phyloP scores from a whole-genome alignment of 163 green algal species.

The Scenedesmus sp. region DNA sequence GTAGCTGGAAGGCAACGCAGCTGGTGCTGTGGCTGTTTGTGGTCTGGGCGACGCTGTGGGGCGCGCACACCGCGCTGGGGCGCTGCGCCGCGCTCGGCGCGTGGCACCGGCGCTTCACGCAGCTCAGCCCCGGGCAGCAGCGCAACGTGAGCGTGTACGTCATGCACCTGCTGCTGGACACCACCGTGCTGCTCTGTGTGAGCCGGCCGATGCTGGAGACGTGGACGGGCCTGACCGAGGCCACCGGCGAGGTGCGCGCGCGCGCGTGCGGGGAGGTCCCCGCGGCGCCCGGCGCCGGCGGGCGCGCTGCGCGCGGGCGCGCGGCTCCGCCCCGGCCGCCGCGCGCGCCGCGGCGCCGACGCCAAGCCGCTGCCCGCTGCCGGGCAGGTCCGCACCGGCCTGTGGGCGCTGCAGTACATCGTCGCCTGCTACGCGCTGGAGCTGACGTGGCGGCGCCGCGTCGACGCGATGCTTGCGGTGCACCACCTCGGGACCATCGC shows the following conservation, averaged over 20 bases:
- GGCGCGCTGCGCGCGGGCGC: too few relatives aligned
- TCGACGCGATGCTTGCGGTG: conserved; percentile 37
- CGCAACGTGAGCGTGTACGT: conserved; percentile 44
- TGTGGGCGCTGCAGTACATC: conserved; percentile 21
- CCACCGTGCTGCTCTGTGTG: not conserved
- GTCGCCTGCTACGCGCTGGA: conserved; percentile 35
- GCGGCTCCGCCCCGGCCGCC: too few relatives aligned
- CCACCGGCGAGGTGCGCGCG: too few relatives aligned
- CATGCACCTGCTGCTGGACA: conserved; percentile 37
- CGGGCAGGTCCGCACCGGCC: not conserved
- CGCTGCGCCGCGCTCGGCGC: not conserved
- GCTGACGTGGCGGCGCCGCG: conserved; percentile 31
- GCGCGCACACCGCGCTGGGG: not conserved
- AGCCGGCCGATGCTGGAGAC: conserved; percentile 7
- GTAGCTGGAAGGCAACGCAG: conserved; percentile 27
- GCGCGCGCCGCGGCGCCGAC: too few relatives aligned
- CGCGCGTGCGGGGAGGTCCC: too few relatives aligned
- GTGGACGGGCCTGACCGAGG: conserved; percentile 23
- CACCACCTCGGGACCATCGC: conserved; percentile 37
- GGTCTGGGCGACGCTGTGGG: conserved; percentile 2
- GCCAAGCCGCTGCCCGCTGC: too few relatives aligned
- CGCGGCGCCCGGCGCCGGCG: too few relatives aligned
- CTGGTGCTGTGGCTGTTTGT: conserved; percentile 5
- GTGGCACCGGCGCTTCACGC: conserved; percentile 1
- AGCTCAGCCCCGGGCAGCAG: conserved; percentile 2